Percentiles rank a stretch among this genome's conserved stretches.
phyloP scores from a whole-genome alignment of 352 stramenopile genomes.

The Aphanomyces invadans region DNA sequence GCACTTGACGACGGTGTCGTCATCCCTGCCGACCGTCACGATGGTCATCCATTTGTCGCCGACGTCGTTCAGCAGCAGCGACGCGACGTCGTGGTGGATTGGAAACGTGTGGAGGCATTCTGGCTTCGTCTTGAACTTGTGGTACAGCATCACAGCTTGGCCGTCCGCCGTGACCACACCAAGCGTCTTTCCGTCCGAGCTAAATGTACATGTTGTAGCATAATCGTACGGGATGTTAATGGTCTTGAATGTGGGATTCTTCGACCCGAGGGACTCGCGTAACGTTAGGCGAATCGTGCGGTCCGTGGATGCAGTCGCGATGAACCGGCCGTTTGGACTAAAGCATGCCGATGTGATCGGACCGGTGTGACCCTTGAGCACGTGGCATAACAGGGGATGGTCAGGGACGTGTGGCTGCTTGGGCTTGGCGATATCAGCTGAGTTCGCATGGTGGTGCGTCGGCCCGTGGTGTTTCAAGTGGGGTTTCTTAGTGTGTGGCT shows the following conservation, averaged over 20 bases:
- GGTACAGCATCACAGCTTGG: constrained; percentile 62
- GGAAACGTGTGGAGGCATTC: constrained; percentile 58
- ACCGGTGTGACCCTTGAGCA: constrained; percentile 69
- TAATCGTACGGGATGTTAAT: constrained; percentile 79
- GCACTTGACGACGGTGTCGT: constrained; percentile 78
- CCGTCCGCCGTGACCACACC: constrained; percentile 58
- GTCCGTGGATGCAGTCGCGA: constrained; percentile 65
- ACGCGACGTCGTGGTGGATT: constrained; percentile 61
- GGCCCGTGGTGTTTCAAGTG: no score
- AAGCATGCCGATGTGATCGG: constrained; percentile 52
- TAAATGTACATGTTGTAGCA: constrained; percentile 64
- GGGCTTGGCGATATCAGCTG: background rate
- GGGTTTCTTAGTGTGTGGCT: no score
- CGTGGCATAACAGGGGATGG: constrained; percentile 37
- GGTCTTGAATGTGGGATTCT: constrained; percentile 48
- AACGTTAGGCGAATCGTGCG: constrained; percentile 65
- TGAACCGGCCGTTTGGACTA: constrained; percentile 68
- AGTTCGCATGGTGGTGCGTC: no score
- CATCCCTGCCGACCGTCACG: constrained; percentile 55
- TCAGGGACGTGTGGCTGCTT: constrained; percentile 24
- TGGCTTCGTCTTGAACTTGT: constrained; percentile 70
- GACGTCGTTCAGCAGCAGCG: constrained; percentile 77
- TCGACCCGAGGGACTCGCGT: constrained; percentile 51
- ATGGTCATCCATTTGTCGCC: constrained; percentile 72
- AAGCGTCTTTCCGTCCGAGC: constrained; percentile 60